phyloP scores from a whole-genome alignment of 1,284 basidiomycete genomes.

The Austroboletus niveus region DNA sequence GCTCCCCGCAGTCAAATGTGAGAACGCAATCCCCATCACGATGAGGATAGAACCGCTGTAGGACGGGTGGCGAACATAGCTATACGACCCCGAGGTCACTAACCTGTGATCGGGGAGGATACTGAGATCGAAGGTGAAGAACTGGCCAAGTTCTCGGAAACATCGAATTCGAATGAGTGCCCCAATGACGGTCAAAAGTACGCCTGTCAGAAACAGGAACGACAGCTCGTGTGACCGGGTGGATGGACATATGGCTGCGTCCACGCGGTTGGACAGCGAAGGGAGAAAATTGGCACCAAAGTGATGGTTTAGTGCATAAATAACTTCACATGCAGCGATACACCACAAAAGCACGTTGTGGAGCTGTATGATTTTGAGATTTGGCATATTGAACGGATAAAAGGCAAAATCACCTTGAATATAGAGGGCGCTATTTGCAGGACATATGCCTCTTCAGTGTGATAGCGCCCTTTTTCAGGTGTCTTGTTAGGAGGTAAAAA shows the following conservation, averaged over 20 bases:
- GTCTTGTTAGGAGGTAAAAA: conserved; percentile 62
- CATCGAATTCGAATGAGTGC: conserved; percentile 39
- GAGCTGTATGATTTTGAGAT: conserved; percentile 34
- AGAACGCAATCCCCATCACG: conserved; percentile 48
- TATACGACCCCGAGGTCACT: conserved; percentile 53
- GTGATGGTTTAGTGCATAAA: conserved; percentile 41
- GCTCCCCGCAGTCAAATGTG: conserved; percentile 52
- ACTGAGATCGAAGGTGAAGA: conserved; percentile 65
- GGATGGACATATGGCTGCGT: conserved; percentile 34
- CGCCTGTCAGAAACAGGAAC: conserved; percentile 49
- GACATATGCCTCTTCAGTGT: conserved; percentile 51
- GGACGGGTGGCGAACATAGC: conserved; percentile 53
- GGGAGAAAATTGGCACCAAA: conserved; percentile 31
- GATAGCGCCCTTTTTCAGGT: conserved; percentile 49
- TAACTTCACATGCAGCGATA: conserved; percentile 49
- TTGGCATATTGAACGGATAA: neutral
- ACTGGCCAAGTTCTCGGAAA: conserved; percentile 43
- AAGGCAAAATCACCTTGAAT: conserved; percentile 44
- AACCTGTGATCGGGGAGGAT: conserved; percentile 55
- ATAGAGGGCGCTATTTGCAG: conserved; percentile 57
- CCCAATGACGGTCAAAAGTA: conserved; percentile 47
- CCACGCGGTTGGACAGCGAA: conserved; percentile 24
- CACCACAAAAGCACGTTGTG: conserved; percentile 51
- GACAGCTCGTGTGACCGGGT: conserved; percentile 38
- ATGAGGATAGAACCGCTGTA: conserved; percentile 52